Evolutionary conservation across 176 grass and related monocot genomes (phyloP), one percentile per base, ranked within the genome.

Genomic region (Cocos nucifera): DNA sequence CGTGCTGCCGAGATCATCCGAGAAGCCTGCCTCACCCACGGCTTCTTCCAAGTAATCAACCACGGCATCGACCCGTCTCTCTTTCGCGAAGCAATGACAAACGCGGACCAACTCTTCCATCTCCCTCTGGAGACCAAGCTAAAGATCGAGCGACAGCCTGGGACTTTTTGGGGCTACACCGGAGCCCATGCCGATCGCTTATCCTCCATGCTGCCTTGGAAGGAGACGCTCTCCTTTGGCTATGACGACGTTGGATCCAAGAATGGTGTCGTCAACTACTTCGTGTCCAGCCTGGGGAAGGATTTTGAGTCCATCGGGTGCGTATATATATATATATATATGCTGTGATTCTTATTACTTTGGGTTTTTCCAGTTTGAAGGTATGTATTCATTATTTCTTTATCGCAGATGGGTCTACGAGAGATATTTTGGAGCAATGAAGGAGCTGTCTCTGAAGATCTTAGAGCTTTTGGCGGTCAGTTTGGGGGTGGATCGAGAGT

Each of bases 151-250:
- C 79, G 83, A 29, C 53, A 15, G 19, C 71, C 77, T 22, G 82
- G 77, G 2, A 64, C 49, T 67, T 26, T 89, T 23, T 49, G 56
- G 68, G 86, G 90, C 17, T 95, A 78, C 63, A 56, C 90, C 14
- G 49, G 70, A 12, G 86, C 82, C 5, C 90, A 95, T 71, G 52
- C 64, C 1, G 77, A 89, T 51, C 86, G 90, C 19, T 95, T 95
- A 59, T 28, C 71, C 17, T 53, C 57, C 39, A 83, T 84, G 21
- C 78, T 95, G 0, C 90, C 90, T 0, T 95, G 90, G 90, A 95
- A 95, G 82, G 90, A 86, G 64, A 83, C 81, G 17, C 66, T 95
- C 20, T 89, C 90, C 52, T 89, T 95, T n/a, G 56, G 48, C 18
- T 73, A 14, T 44, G 35, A 44, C 14, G 10, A 14, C 10, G 35